Percentiles rank a stretch among this genome's conserved stretches.
These are phyloP conservation scores for Talaromyces sp. DNA, from an alignment of 2,329 filamentous ascomycete genomes.

Conservation along the genomic window DNA sequence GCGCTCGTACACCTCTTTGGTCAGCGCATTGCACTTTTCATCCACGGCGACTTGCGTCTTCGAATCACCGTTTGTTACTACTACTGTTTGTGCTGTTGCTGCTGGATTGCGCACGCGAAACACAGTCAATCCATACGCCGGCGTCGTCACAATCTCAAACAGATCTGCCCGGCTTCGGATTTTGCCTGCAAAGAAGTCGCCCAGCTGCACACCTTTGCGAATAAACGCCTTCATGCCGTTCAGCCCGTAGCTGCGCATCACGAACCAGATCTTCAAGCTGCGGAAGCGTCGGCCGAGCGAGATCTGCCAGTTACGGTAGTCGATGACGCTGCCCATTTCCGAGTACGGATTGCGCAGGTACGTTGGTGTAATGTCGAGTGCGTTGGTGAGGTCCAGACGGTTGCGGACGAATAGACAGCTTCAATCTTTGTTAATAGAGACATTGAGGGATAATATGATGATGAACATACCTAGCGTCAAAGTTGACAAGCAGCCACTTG, in stretches of 20 bases:
- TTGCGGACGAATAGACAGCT: conserved; percentile 76
- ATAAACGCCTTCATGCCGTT: conserved; percentile 71
- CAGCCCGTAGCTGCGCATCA: conserved; percentile 76
- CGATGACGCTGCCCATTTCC: conserved; percentile 78
- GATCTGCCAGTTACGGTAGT: conserved; percentile 97
- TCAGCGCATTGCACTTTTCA: conserved; percentile 61
- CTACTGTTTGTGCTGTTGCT: neutral
- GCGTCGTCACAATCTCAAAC: conserved; percentile 70
- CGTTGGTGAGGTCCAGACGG: conserved; percentile 70
- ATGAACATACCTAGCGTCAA: conserved; percentile 59
- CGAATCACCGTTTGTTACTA: conserved; percentile 4
- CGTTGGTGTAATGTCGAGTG: conserved; percentile 71
- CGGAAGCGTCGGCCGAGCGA: conserved; percentile 85
- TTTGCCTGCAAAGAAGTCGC: conserved; percentile 64
- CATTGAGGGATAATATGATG: neutral
- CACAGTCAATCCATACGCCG: conserved; percentile 74
- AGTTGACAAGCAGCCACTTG: conserved; percentile 95
- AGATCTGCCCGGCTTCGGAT: conserved; percentile 60
- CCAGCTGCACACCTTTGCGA: conserved; percentile 61
- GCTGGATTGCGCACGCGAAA: conserved; percentile 57
- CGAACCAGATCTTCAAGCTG: conserved; percentile 91
- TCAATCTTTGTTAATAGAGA: conserved; percentile 26
- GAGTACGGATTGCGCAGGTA: conserved; percentile 81
- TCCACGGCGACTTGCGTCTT: conserved; percentile 22
- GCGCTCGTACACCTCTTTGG: conserved; percentile 69